A percentile compares a stretch with the other conserved stretches of the same genome.
Conservation (phyloP, 495 filamentous ascomycete species). For the Penicillium pancosmium region DNA sequence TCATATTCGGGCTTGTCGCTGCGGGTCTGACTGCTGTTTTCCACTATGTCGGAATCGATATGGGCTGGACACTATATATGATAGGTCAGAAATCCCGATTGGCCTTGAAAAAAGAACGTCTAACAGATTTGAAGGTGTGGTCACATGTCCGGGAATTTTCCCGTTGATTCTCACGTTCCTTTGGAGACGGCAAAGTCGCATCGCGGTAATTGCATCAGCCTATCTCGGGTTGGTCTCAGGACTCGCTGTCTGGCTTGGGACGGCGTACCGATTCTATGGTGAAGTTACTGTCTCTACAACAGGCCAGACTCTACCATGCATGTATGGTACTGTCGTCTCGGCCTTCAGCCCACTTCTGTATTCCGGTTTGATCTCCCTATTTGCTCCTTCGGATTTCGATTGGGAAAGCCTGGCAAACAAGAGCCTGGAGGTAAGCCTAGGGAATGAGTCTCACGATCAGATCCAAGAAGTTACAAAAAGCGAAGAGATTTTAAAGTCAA, state of each 20-base stretch:
- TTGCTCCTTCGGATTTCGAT: slow-evolving; percentile 5
- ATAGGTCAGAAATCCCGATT: slow-evolving; percentile 35
- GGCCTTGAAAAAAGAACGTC: not conserved
- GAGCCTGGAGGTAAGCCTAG: not conserved
- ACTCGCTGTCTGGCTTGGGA: slow-evolving; percentile 42
- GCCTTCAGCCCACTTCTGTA: slow-evolving; percentile 19
- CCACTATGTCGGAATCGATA: slow-evolving; percentile 67
- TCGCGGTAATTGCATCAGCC: slow-evolving; percentile 36
- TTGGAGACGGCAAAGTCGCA: slow-evolving; percentile 39
- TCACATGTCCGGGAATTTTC: not conserved
- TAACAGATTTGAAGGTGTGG: not conserved
- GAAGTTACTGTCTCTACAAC: slow-evolving; percentile 39
- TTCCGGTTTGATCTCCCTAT: slow-evolving; percentile 20
- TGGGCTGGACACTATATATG: slow-evolving; percentile 51
- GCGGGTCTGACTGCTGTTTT: slow-evolving; percentile 82
- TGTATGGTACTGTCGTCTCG: slow-evolving; percentile 33
- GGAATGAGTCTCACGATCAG: not conserved
- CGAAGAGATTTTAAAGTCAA: not conserved
- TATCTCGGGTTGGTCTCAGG: slow-evolving; percentile 41
- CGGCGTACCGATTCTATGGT: slow-evolving; percentile 37
- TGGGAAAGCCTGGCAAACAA: not conserved
- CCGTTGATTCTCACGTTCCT: slow-evolving; percentile 34
- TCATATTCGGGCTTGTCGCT: slow-evolving; percentile 79
- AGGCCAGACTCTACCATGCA: slow-evolving; percentile 33
- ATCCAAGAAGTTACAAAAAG: not conserved